Evolutionary conservation across 192 early-diverging fungal genomes (phyloP).

Genomic region (Tieghemiomyces parasiticus): DNA sequence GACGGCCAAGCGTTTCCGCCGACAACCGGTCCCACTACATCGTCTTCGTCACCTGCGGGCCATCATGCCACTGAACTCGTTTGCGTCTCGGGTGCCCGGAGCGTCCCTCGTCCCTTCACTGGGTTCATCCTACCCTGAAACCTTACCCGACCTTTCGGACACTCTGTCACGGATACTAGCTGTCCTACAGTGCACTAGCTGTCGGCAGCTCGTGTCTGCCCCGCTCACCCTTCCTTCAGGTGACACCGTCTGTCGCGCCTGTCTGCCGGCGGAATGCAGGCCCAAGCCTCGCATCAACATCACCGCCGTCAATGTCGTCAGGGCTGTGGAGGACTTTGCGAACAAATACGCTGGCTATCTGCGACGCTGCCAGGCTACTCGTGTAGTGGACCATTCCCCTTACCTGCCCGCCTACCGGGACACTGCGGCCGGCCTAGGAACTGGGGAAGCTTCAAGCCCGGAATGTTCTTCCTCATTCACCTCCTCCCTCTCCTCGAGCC

Average conservation of each 20-base stretch:
- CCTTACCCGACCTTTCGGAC: too few relatives aligned
- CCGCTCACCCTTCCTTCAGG: neutral
- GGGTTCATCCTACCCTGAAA: too few relatives aligned
- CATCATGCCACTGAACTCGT: too few relatives aligned
- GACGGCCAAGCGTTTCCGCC: too few relatives aligned
- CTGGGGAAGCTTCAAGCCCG: neutral
- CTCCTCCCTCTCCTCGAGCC: too few relatives aligned
- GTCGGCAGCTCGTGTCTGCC: neutral
- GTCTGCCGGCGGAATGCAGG: neutral
- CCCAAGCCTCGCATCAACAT: neutral
- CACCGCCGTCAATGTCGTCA: neutral
- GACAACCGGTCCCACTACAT: too few relatives aligned
- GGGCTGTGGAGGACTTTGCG: neutral
- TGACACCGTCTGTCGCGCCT: neutral
- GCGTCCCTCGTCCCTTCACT: too few relatives aligned
- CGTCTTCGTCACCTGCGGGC: too few relatives aligned
- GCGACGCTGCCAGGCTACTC: neutral
- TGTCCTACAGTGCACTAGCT: neutral
- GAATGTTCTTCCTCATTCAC: neutral
- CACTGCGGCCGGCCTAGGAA: neutral
- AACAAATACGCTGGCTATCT: neutral
- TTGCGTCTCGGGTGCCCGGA: too few relatives aligned
- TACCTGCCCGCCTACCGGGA: neutral
- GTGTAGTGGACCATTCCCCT: neutral
- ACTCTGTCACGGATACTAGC: too few relatives aligned